These are phyloP conservation scores for Phylloporus arenicola DNA, from an alignment of 768 basidiomycete species.

Conservation along the genomic window DNA sequence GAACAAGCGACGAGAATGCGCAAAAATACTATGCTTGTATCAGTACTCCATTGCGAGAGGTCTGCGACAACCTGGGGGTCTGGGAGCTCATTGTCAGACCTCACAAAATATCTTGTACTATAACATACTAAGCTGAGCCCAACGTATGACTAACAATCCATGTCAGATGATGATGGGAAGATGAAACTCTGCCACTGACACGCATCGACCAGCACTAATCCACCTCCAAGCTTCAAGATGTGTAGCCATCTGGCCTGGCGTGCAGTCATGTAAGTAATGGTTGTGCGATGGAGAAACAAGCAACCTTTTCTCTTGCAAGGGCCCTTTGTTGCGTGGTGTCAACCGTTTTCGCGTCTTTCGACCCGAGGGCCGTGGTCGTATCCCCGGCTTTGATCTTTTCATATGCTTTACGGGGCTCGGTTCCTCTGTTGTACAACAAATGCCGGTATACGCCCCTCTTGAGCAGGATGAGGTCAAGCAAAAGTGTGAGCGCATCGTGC, in stretches of 20 bases:
- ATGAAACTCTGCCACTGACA: conserved; percentile 42
- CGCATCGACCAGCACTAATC: conserved; percentile 61
- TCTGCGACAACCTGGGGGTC: conserved; percentile 37
- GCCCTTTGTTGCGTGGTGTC: conserved; percentile 1
- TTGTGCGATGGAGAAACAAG: not conserved
- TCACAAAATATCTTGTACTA: not conserved
- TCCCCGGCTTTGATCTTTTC: conserved; percentile 8
- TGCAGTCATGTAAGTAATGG: conserved; percentile 18
- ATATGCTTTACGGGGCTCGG: conserved; percentile 49
- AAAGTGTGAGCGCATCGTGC: conserved; percentile 65
- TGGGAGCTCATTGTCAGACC: conserved; percentile 15
- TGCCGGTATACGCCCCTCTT: conserved; percentile 81
- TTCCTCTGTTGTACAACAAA: conserved; percentile 73
- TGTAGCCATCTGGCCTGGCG: conserved; percentile 58
- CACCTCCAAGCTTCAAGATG: conserved; percentile 53
- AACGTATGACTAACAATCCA: conserved; percentile 58
- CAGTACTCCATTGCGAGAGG: conserved; percentile 47
- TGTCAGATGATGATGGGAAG: conserved; percentile 2
- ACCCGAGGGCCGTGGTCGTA: not conserved
- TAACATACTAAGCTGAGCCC: conserved; percentile 62
- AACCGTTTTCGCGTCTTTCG: not conserved
- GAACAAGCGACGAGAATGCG: conserved; percentile 62
- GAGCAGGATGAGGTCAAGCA: conserved; percentile 76
- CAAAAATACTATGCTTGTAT: conserved; percentile 45
- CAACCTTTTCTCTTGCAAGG: conserved; percentile 26